Evolutionary conservation across 805 yeast genomes (phyloP), one percentile per base, ranked within the genome.

Genomic region (Saccharomycopsis sp.): DNA sequence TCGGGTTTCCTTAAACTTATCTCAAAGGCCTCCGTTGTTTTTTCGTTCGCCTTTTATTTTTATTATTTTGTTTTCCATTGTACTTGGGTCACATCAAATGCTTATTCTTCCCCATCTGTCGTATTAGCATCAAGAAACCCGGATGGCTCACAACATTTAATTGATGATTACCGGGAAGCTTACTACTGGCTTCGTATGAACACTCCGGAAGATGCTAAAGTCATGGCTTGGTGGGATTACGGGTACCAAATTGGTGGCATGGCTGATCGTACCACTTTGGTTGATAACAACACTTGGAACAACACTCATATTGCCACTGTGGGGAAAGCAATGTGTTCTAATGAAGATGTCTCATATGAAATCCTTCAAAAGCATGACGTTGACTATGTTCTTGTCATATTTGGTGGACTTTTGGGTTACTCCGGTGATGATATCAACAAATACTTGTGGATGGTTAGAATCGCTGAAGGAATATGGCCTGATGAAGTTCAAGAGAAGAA

Each of bases 171-270:
- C 72, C 80, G 99, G 67, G 99, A 93, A 71, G 98, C 97, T 8
- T 93, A 93, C 70, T 93, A 90, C 64, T 93, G 98, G 98, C 71
- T 93, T 56, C 80, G 98, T 59, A 89, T 90, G 96, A 93, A 93
- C 68, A 93, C 98, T 1, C 79, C 85, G 2, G 96, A 93, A 62
- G 97, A 93, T 61, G 85, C 97, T 28, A 89, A 85, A 64, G 84
- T 93, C 50, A 87, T 94, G 83, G 82, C 97, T 8, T 93, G 99
- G 98, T 93, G 99, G 99, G 98, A 94, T 70, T 94, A 94, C 60
- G 99, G 99, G 44, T 93, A 93, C 66, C 99, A 93, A 70, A 93
- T 93, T 58, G 98, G 98, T 56, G 99, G 99, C 52, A 93, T 93
- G 97, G 98, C 98, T 38, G 98, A 93, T 66, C 79, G 99, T 60